Conservation (phyloP, 495 filamentous ascomycete genomes). For the Xylaria venustula region DNA sequence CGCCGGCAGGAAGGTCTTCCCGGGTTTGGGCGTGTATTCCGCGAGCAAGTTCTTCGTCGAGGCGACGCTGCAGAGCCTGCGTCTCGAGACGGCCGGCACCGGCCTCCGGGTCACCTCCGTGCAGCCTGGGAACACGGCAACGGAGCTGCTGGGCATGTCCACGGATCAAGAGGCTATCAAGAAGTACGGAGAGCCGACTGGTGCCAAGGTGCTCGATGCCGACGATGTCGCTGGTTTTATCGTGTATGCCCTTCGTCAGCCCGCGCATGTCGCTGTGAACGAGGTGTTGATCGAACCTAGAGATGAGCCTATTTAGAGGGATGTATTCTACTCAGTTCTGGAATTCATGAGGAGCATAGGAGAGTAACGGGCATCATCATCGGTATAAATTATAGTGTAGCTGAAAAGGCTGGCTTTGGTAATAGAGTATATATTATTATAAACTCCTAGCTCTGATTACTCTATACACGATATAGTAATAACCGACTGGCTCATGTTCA, state of each 20-base stretch:
- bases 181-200: constrained; percentile 66
- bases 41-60: constrained; percentile 75
- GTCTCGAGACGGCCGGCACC: constrained; percentile 63
- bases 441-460: too few species aligned
- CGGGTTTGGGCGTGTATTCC: constrained; percentile 69
- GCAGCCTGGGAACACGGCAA: constrained; percentile 66
- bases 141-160: constrained; percentile 62
- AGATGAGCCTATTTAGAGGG: constrained; percentile 62
- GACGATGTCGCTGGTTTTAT: constrained; percentile 64
- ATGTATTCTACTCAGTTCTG: not conserved
- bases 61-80: constrained; percentile 63
- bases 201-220: constrained; percentile 61
- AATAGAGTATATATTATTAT: too few species aligned
- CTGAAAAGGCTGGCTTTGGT: too few species aligned
- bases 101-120: constrained; percentile 64
- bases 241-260: constrained; percentile 62
- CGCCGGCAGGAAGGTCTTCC: constrained; percentile 69
- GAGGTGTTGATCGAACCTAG: constrained; percentile 70
- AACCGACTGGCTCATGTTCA: too few species aligned
- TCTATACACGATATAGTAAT: too few species aligned
- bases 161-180: constrained; percentile 66
- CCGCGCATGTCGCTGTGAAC: constrained; percentile 65
- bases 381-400: too few species aligned
- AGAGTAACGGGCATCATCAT: too few species aligned
- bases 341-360: not conserved